These are phyloP conservation scores for Scutellaria galericulata DNA, from an alignment of 257 asterid species.

Conservation along the genomic window DNA sequence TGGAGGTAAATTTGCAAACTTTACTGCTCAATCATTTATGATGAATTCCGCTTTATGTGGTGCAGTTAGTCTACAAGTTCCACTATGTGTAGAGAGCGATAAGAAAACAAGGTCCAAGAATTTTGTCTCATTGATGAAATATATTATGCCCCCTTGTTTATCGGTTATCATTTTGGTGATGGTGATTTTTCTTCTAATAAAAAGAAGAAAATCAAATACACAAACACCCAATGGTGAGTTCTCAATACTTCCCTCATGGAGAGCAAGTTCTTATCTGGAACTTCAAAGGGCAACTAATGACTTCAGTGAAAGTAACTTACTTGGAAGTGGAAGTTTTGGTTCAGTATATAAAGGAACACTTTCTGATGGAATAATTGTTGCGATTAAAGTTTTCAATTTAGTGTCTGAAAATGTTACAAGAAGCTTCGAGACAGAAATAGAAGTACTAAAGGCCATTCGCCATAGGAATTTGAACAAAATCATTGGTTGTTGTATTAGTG, in stretches of 20 bases:
- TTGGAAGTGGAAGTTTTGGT: slow-evolving; percentile 63
- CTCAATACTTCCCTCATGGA: slow-evolving; percentile 29
- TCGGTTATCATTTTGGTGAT: slow-evolving; percentile 22
- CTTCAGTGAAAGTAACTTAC: slow-evolving; percentile 43
- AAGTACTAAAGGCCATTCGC: slow-evolving; percentile 44
- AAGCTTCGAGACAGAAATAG: slow-evolving; percentile 45
- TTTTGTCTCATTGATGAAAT: not conserved
- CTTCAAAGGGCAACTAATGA: slow-evolving; percentile 45
- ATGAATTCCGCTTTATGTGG: slow-evolving; percentile 51
- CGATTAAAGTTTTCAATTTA: slow-evolving; percentile 50
- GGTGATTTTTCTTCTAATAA: slow-evolving; percentile 22
- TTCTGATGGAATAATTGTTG: slow-evolving; percentile 43
- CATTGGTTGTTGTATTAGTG: slow-evolving; percentile 40
- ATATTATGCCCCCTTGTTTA: slow-evolving; percentile 23
- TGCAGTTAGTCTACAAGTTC: slow-evolving; percentile 36
- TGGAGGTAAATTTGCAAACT: too few species aligned
- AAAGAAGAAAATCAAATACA: not conserved
- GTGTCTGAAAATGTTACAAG: slow-evolving; percentile 35
- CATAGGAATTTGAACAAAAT: slow-evolving; percentile 53
- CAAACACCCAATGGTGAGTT: not conserved
- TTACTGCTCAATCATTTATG: slow-evolving; percentile 39
- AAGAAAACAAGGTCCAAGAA: not conserved
- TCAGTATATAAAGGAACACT: slow-evolving; percentile 51
- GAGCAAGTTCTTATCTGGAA: slow-evolving; percentile 47
- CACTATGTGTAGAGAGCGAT: slow-evolving; percentile 37